Evolutionary conservation across 2,329 filamentous ascomycete genomes (phyloP), one percentile per base, ranked within the genome.

Genomic region (Gnomoniopsis smithogilvyi): DNA sequence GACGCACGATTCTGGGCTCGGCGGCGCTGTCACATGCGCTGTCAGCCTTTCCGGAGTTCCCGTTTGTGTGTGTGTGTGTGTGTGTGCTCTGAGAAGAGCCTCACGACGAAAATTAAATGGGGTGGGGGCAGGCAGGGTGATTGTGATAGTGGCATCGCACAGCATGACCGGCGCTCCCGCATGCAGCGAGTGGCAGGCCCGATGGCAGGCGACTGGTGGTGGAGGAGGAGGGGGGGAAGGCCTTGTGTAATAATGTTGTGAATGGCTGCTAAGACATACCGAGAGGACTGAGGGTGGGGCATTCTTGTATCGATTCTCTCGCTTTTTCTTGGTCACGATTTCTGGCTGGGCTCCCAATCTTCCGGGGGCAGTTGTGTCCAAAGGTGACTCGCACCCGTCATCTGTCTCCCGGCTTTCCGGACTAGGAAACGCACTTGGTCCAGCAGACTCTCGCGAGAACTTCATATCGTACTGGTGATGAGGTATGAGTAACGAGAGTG

Each of bases 1-100:
- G 83, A 85, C 43, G 83, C 83, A 56, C 83, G 78, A 64, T 86
- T 86, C 65, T 86, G 83, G 49, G 82, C 83, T 67, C 83, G 76
- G 61, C 83, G 79, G 50, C 82, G 78, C 80, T 85, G 67, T 36
- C 41, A 33, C 15, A 38, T 49, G 22, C 22, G 21, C 48, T 41
- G 14, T 57, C 49, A 54, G 46, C 12, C 43, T 12, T 43, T 43
- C 15, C 22, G 2, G 24, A 33, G 30, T 21, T 19, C 15, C 33
- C 7, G 19, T 47, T 36, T 3, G 15, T 2, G 36, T 19, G 33
- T 21, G 41, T 59, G 17, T 54, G 53, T 24, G 6, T 55, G 34
- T 38, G 10, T 38, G 34, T 8, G 34, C 34, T 15, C n/a, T n/a
- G n/a, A n/a, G n/a, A 30, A 30, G 26, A 30, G 26, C 26, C 26